These are phyloP conservation scores for Fusarium tjaetaba DNA, from an alignment of 2,329 filamentous ascomycete genomes.

Conservation along the genomic window DNA sequence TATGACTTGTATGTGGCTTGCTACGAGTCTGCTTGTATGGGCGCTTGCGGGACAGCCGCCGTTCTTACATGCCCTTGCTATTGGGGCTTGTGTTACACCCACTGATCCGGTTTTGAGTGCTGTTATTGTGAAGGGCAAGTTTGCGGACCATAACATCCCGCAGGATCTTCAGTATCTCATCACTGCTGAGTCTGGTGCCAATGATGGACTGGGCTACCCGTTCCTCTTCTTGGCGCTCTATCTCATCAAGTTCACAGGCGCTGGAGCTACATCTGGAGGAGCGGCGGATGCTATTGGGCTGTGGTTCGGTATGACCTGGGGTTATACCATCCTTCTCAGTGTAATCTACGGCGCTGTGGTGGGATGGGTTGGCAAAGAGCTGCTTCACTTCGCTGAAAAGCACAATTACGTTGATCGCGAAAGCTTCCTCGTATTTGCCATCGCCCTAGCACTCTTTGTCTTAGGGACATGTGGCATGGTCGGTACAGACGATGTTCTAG, in stretches of 20 bases:
- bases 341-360: constrained; percentile 79
- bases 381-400: constrained; percentile 86
- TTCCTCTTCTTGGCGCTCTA: constrained; percentile 89
- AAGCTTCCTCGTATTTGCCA: constrained; percentile 87
- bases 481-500: constrained; percentile 88
- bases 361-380: constrained; percentile 82
- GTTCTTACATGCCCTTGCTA: constrained; percentile 81
- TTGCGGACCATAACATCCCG: constrained; percentile 90
- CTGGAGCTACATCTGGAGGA: constrained; percentile 67
- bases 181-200: constrained; percentile 84
- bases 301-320: constrained; percentile 89
- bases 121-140: constrained; percentile 91
- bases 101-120: constrained; percentile 91
- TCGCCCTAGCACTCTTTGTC: constrained; percentile 86
- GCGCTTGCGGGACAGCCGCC: constrained; percentile 75
- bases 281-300: constrained; percentile 74
- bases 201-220: constrained; percentile 89
- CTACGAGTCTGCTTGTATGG: constrained; percentile 82
- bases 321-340: constrained; percentile 83
- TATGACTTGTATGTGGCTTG: constrained; percentile 88
- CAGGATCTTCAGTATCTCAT: constrained; percentile 83
- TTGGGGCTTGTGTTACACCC: constrained; percentile 89
- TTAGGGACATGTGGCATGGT: constrained; percentile 87
- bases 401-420: constrained; percentile 85
- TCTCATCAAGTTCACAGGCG: constrained; percentile 74